A percentile compares a stretch with the other conserved stretches of the same genome.
phyloP scores from a whole-genome alignment of 495 filamentous ascomycete species.

The Penicillium cinerascens region DNA sequence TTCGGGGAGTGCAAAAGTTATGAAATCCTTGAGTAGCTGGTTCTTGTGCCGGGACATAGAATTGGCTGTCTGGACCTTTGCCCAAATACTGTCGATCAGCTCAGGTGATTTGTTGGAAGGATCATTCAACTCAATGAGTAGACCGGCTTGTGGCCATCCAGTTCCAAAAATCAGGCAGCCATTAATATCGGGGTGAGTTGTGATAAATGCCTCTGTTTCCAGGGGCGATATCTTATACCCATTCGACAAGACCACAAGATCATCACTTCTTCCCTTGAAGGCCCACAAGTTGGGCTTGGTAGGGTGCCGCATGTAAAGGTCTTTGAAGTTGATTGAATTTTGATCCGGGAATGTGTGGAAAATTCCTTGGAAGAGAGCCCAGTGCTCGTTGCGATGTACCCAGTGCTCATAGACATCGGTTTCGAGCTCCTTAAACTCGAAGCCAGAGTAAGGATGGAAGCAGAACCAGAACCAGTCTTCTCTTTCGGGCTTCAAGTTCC shows the following conservation, averaged over 20 bases:
- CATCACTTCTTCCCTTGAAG: conserved; percentile 4
- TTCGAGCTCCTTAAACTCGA: conserved; percentile 3
- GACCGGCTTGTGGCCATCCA: neutral
- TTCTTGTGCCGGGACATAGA: conserved; percentile 1
- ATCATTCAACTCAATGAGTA: conserved; percentile 4
- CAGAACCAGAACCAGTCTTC: conserved; percentile 3
- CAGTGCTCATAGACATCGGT: conserved; percentile 2
- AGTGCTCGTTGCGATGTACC: conserved; percentile 3
- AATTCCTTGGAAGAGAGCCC: conserved; percentile 1
- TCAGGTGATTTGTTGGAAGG: neutral
- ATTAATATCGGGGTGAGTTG: neutral
- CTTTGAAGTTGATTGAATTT: conserved; percentile 5
- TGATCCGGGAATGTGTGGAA: conserved; percentile 3
- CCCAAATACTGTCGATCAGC: conserved; percentile 1
- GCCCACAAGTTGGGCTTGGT: conserved; percentile 1
- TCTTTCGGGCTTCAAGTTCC: conserved; percentile 1
- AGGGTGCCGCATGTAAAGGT: conserved; percentile 1
- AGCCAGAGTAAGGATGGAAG: conserved; percentile 1
- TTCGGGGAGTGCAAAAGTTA: conserved; percentile 1
- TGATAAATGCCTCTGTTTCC: conserved; percentile 5
- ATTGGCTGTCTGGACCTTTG: neutral
- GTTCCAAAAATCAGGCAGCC: conserved; percentile 3
- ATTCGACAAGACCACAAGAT: conserved; percentile 3
- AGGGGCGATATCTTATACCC: conserved; percentile 2
- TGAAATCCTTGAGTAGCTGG: conserved; percentile 2